Evolutionary conservation across 169 alveolate genomes (phyloP).

Genomic region (Miamiensis avidus): DNA sequence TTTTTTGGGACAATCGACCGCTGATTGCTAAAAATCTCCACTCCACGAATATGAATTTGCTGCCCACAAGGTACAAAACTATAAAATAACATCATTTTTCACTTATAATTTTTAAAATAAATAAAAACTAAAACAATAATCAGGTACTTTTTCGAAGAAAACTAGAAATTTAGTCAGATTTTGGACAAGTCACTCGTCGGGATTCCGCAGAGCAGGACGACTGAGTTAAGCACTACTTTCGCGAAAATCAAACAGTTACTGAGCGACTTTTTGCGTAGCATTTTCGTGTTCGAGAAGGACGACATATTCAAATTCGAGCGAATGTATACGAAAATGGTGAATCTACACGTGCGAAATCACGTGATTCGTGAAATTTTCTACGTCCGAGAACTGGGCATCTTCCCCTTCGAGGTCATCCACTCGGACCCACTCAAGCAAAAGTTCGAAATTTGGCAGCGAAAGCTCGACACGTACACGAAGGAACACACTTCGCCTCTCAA

Average conservation of each 20-base stretch:
- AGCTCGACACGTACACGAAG: neutral
- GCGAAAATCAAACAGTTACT: neutral
- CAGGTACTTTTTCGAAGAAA: conserved; percentile 1
- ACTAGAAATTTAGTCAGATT: neutral
- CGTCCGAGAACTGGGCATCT: neutral
- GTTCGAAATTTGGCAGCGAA: neutral
- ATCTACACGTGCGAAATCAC: neutral
- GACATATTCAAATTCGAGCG: conserved; percentile 20
- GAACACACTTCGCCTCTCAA: no score
- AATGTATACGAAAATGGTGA: conserved; percentile 20
- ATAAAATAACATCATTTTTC: no score
- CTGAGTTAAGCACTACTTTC: conserved; percentile 2
- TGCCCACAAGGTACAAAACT: neutral
- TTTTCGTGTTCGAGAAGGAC: conserved; percentile 19
- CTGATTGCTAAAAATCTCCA: conserved; percentile 1
- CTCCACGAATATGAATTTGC: neutral
- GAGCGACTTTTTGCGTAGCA: conserved; percentile 7
- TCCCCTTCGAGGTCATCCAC: conserved; percentile 17
- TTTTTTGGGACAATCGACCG: conserved; percentile 25
- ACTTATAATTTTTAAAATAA: no score
- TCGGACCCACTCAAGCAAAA: neutral
- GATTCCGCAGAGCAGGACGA: neutral
- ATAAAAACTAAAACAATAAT: no score
- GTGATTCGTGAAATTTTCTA: neutral
- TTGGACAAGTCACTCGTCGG: conserved; percentile 9